phyloP scores from a whole-genome alignment of 2,329 filamentous ascomycete species.

The Paracorniculantispora psalliotae region DNA sequence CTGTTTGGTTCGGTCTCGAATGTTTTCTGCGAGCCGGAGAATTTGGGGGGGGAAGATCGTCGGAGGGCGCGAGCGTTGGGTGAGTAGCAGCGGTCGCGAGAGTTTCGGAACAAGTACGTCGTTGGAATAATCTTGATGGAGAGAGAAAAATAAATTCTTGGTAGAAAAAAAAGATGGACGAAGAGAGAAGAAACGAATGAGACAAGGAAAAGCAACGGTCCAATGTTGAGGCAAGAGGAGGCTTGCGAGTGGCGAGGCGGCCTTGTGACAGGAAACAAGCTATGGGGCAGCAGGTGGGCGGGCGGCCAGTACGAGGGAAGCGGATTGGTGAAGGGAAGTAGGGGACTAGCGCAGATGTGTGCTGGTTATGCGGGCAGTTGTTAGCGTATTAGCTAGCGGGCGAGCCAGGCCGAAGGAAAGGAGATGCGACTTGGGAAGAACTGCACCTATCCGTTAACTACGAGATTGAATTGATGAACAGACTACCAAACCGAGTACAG shows the following conservation, averaged over 20 bases:
- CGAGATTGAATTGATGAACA: too few relatives aligned
- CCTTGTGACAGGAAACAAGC: slow-evolving; percentile 14
- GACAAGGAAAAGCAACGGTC: slow-evolving; percentile 4
- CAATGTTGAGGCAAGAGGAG: slow-evolving; percentile 11
- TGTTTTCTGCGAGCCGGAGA: neutral
- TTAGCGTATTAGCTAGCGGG: too few relatives aligned
- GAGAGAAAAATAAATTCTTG: neutral
- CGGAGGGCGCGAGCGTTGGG: neutral
- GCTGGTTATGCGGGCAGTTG: too few relatives aligned
- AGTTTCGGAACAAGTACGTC: neutral
- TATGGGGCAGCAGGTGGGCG: slow-evolving; percentile 2
- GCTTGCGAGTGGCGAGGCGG: slow-evolving; percentile 12
- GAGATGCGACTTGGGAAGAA: too few relatives aligned
- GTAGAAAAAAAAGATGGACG: neutral
- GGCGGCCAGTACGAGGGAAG: neutral
- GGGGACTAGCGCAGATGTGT: neutral
- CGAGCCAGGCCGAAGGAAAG: too few relatives aligned
- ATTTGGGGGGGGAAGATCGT: neutral
- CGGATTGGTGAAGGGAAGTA: neutral
- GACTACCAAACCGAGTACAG: too few relatives aligned
- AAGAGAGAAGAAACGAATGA: neutral
- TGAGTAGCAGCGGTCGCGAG: neutral
- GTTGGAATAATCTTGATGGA: neutral
- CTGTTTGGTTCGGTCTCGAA: too few relatives aligned
- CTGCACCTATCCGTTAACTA: too few relatives aligned